Conservation (phyloP, 768 basidiomycete species). For the Leccinum variicolor region DNA sequence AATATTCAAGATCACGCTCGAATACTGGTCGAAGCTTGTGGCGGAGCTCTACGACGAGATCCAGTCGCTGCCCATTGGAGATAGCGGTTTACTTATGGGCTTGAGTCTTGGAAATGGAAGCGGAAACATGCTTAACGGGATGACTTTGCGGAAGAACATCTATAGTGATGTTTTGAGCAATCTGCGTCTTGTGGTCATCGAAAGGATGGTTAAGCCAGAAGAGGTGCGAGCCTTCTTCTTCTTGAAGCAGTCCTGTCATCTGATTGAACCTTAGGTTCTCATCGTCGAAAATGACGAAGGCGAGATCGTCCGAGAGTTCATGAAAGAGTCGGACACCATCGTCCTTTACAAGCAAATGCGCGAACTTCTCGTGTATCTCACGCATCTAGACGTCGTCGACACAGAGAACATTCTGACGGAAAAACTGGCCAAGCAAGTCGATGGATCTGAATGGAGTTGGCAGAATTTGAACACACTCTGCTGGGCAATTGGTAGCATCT, state of each 20-base stretch:
- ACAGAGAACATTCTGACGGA: conserved; percentile 97
- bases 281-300: conserved; percentile 99
- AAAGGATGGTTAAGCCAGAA: conserved; percentile 99
- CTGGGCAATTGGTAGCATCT: conserved; percentile 99
- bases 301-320: conserved; percentile 98
- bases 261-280: conserved; percentile 60
- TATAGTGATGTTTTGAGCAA: conserved; percentile 95
- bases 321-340: conserved; percentile 98
- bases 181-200: conserved; percentile 91
- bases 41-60: conserved; percentile 97
- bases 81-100: conserved; percentile 84
- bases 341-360: conserved; percentile 99
- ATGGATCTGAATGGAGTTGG: conserved; percentile 99
- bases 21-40: conserved; percentile 96
- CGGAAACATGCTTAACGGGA: conserved; percentile 67
- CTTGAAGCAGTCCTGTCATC: neutral
- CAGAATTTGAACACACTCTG: conserved; percentile 98
- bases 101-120: conserved; percentile 70
- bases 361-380: conserved; percentile 94
- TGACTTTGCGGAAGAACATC: conserved; percentile 87
- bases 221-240: conserved; percentile 55
- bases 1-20: conserved; percentile 98
- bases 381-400: conserved; percentile 93
- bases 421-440: conserved; percentile 95
- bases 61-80: conserved; percentile 85